phyloP scores from a whole-genome alignment of 768 basidiomycete species.

The Leccinum boreale region DNA sequence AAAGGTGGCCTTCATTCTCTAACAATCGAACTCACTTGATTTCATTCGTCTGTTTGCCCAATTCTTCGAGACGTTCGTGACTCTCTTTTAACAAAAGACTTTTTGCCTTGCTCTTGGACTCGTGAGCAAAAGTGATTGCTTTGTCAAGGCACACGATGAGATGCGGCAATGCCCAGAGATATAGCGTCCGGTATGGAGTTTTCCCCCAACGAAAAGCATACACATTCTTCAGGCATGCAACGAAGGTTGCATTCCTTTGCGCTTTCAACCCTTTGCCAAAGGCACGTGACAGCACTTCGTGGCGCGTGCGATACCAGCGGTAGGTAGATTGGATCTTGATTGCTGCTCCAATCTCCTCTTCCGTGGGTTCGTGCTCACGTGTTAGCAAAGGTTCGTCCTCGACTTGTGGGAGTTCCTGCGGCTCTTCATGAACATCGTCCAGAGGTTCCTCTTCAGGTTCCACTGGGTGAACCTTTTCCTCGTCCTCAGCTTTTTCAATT shows the following conservation, averaged over 20 bases:
- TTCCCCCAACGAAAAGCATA: conserved; percentile 27
- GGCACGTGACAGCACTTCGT: conserved; percentile 2
- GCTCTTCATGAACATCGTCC: conserved; percentile 13
- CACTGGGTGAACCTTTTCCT: not conserved
- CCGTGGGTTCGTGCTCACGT: conserved; percentile 19
- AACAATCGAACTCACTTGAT: conserved; percentile 29
- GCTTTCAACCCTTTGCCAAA: conserved; percentile 18
- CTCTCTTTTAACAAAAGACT: conserved; percentile 24
- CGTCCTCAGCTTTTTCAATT: not conserved
- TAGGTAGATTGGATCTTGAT: conserved; percentile 20
- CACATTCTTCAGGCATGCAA: conserved; percentile 27
- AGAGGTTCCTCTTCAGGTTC: not conserved
- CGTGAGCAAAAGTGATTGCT: conserved; percentile 21
- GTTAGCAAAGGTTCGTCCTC: conserved; percentile 14
- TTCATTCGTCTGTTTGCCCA: conserved; percentile 28
- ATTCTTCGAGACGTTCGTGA: conserved; percentile 36
- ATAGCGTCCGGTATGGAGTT: conserved; percentile 35
- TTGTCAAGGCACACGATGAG: conserved; percentile 41
- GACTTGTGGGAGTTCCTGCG: conserved; percentile 6
- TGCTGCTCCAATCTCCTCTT: conserved; percentile 27
- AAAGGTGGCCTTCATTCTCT: not conserved
- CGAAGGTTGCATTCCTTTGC: conserved; percentile 25
- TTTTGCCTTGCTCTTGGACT: conserved; percentile 33
- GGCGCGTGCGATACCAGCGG: conserved; percentile 6
- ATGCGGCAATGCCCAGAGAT: conserved; percentile 37